phyloP scores from a whole-genome alignment of 2,329 filamentous ascomycete genomes.

The Phialemonium atrogriseum region DNA sequence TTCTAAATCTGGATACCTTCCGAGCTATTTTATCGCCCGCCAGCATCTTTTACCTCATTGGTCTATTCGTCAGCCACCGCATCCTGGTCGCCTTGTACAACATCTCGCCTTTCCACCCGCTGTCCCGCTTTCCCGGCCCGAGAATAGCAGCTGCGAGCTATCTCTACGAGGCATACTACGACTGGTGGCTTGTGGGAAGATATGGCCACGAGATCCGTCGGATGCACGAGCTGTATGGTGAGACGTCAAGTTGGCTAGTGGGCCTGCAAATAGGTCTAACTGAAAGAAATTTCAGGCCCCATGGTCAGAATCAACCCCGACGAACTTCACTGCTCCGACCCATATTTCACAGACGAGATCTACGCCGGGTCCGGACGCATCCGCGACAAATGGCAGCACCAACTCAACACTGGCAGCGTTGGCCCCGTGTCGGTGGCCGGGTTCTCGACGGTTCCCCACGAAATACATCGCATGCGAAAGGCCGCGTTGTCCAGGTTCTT shows the following conservation, averaged over 20 bases:
- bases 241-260: not conserved
- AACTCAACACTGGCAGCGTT: constrained; percentile 8
- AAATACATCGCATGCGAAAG: constrained; percentile 15
- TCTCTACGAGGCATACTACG: constrained; percentile 17
- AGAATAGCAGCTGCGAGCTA: constrained; percentile 13
- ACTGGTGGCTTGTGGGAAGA: constrained; percentile 11
- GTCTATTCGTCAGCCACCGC: constrained; percentile 1
- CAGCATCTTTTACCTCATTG: constrained; percentile 1
- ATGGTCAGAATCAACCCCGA: constrained; percentile 18
- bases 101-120: constrained; percentile 10
- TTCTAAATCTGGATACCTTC: too few relatives aligned
- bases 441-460: constrained; percentile 12
- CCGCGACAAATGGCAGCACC: constrained; percentile 10
- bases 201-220: constrained; percentile 11
- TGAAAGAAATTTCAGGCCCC: constrained; percentile 11
- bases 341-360: constrained; percentile 15
- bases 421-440: constrained; percentile 6
- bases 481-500: constrained; percentile 15
- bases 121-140: constrained; percentile 13
- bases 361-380: constrained; percentile 11
- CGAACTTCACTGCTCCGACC: constrained; percentile 19
- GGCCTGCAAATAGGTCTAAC: too few relatives aligned
- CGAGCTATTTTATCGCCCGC: not conserved
- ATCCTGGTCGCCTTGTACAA: constrained; percentile 2
- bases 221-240: constrained; percentile 17